A percentile compares a stretch with the other conserved stretches of the same genome.
Conservation (phyloP, 2,329 filamentous ascomycete genomes). For the Colletotrichum falcatum region DNA sequence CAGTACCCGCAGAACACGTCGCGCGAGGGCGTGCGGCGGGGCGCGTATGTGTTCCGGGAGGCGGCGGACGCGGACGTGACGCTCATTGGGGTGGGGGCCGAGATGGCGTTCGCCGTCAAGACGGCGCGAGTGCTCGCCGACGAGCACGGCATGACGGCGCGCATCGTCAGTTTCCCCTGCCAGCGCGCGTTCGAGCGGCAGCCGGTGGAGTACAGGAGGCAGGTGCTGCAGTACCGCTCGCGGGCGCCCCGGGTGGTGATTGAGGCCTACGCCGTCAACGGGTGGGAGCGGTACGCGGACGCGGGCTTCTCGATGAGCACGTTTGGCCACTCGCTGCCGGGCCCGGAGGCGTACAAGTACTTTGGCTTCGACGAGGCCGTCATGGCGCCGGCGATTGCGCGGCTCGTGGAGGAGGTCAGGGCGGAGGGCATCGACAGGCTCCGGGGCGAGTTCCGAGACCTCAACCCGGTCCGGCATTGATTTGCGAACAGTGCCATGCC, state of each 20-base stretch:
- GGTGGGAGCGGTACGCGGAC: constrained; percentile 72
- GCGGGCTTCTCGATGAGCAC: constrained; percentile 64
- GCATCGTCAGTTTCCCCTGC: constrained; percentile 60
- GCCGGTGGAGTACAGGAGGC: constrained; percentile 57
- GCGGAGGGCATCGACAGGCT: constrained; percentile 43
- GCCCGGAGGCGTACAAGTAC: constrained; percentile 63
- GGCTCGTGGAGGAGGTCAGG: constrained; percentile 45
- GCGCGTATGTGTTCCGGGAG: constrained; percentile 61
- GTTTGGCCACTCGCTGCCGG: constrained; percentile 68
- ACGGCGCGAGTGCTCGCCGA: constrained; percentile 54
- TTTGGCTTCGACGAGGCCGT: constrained; percentile 64
- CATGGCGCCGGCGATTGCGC: constrained; percentile 52
- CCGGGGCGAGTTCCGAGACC: constrained; percentile 45
- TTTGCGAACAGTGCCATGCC: not conserved
- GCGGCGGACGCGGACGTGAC: constrained; percentile 58
- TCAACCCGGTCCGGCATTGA: constrained; percentile 42
- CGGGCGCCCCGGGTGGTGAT: constrained; percentile 65
- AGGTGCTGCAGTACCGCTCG: constrained; percentile 57
- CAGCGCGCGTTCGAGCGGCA: constrained; percentile 59
- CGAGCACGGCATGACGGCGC: constrained; percentile 52
- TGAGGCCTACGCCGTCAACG: constrained; percentile 68
- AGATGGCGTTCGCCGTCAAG: constrained; percentile 51
- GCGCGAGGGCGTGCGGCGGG: constrained; percentile 56
- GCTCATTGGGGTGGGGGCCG: constrained; percentile 55
- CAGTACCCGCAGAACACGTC: constrained; percentile 58